phyloP scores from a whole-genome alignment of 305 asterid genomes.

The Andrographis paniculata region DNA sequence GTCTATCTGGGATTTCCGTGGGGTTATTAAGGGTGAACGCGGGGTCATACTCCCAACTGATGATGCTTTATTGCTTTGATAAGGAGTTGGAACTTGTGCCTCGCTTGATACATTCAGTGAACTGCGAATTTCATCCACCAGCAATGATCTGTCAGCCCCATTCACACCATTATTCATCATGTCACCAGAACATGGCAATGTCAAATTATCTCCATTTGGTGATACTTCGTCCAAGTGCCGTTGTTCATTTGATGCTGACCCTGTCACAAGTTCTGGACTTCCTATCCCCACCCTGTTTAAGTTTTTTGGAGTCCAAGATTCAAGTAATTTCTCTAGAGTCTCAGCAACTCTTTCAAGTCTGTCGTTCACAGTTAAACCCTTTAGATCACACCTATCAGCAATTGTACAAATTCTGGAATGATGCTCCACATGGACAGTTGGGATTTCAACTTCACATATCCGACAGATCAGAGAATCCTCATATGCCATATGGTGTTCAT shows the following conservation, averaged over 20 bases:
- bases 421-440: conserved; percentile 83
- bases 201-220: conserved; percentile 34
- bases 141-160: conserved; percentile 41
- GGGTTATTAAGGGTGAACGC: conserved; percentile 87
- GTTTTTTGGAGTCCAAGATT: conserved; percentile 70
- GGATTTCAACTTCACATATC: conserved; percentile 98
- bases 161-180: conserved; percentile 33
- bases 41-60: conserved; percentile 79
- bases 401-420: conserved; percentile 96
- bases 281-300: conserved; percentile 38
- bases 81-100: conserved; percentile 28
- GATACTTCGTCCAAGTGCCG: conserved; percentile 47
- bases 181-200: conserved; percentile 44
- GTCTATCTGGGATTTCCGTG: conserved; percentile 76
- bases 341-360: conserved; percentile 89
- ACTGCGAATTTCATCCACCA: conserved; percentile 35
- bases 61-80: conserved; percentile 42
- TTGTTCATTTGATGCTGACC: conserved; percentile 30
- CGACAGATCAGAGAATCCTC: conserved; percentile 93
- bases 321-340: conserved; percentile 82
- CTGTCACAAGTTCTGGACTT: conserved; percentile 55
- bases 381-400: conserved; percentile 95
- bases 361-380: conserved; percentile 83
- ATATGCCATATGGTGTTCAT: conserved; percentile 63
- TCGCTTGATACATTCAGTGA: conserved; percentile 33